Evolutionary conservation across 2,329 filamentous ascomycete species (phyloP).

Genomic region (Aspergillus melleus): DNA sequence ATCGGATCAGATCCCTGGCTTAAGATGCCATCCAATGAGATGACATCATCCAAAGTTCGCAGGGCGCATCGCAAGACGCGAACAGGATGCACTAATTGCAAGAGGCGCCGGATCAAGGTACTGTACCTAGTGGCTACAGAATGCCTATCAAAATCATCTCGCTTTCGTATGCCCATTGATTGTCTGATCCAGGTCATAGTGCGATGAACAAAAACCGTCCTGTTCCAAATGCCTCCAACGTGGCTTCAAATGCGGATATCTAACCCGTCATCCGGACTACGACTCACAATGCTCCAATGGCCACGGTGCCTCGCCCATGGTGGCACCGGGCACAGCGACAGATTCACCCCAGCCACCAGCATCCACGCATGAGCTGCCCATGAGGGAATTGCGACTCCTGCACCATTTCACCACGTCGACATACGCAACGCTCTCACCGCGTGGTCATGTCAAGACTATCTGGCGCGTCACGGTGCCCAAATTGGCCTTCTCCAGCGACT

Average conservation of each 20-base stretch:
- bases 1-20: too few relatives aligned
- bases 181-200: neutral
- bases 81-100: neutral
- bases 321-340: neutral
- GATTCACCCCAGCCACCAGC: neutral
- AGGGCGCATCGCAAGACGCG: neutral
- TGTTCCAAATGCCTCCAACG: neutral
- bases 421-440: conserved; percentile 1
- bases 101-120: neutral
- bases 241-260: neutral
- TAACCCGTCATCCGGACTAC: neutral
- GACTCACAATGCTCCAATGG: neutral
- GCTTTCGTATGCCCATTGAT: neutral
- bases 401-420: conserved; percentile 10
- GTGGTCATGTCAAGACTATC: neutral
- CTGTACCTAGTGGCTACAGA: neutral
- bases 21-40: neutral
- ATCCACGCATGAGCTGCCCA: neutral
- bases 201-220: neutral
- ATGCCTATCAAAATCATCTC: neutral
- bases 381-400: conserved; percentile 2
- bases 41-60: neutral
- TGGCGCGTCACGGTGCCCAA: conserved; percentile 4
- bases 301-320: neutral
- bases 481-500: neutral